These are phyloP conservation scores for Boletus sensibilis DNA, from an alignment of 768 basidiomycete genomes.

Conservation along the genomic window DNA sequence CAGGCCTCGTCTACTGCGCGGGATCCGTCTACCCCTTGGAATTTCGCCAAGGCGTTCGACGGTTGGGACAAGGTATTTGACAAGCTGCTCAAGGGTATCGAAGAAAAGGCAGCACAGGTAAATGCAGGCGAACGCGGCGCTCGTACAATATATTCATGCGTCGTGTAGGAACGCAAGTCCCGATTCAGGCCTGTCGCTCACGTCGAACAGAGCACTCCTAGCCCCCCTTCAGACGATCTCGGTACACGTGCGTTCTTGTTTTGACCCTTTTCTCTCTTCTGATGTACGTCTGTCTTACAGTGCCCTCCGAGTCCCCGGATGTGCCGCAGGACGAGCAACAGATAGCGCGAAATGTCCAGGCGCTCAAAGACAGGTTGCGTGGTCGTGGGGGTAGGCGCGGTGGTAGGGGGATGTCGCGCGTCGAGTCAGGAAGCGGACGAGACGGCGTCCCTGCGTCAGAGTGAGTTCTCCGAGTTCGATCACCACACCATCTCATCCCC, in stretches of 20 bases:
- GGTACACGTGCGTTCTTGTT: slow-evolving; percentile 47
- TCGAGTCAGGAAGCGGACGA: slow-evolving; percentile 52
- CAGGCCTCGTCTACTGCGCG: slow-evolving; percentile 31
- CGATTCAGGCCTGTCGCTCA: slow-evolving; percentile 48
- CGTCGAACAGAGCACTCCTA: slow-evolving; percentile 37
- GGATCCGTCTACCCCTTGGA: slow-evolving; percentile 50
- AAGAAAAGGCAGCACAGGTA: slow-evolving; percentile 73
- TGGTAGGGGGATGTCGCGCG: slow-evolving; percentile 46
- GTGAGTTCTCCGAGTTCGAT: slow-evolving; percentile 42
- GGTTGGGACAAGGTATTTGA: slow-evolving; percentile 84
- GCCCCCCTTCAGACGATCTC: slow-evolving; percentile 54
- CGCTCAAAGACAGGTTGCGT: slow-evolving; percentile 81
- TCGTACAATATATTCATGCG: not conserved
- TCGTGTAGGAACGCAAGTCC: slow-evolving; percentile 65
- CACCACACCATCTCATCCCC: not conserved
- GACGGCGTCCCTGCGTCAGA: slow-evolving; percentile 69
- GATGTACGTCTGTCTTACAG: slow-evolving; percentile 25
- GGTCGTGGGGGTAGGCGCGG: slow-evolving; percentile 66
- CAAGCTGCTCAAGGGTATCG: slow-evolving; percentile 67
- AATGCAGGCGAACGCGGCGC: slow-evolving; percentile 6
- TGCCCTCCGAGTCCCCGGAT: slow-evolving; percentile 49
- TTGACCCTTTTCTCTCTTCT: not conserved
- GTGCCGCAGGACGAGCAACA: slow-evolving; percentile 76
- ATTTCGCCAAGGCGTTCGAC: slow-evolving; percentile 67
- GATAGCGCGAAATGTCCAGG: slow-evolving; percentile 90